These are phyloP conservation scores for Neospermospora avenae DNA, from an alignment of 2,329 filamentous ascomycete genomes.

Conservation along the genomic window DNA sequence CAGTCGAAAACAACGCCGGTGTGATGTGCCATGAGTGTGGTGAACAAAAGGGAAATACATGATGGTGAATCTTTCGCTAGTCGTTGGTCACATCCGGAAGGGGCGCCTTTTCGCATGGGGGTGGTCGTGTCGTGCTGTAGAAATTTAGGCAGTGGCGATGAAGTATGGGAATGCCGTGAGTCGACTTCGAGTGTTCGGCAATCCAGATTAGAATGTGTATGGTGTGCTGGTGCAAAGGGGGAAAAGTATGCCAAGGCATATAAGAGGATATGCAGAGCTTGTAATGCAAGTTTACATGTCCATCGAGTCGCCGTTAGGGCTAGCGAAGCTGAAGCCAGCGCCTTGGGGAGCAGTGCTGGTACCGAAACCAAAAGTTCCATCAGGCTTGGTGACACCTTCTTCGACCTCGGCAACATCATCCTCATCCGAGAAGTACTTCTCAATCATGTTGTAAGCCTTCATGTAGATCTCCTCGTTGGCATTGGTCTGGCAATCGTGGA, in stretches of 20 bases:
- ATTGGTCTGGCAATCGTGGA: conserved; percentile 99
- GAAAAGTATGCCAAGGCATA: conserved; percentile 17
- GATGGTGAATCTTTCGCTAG: conserved; percentile 39
- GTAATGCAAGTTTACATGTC: conserved; percentile 56
- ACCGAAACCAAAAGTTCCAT: conserved; percentile 72
- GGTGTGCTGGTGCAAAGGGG: conserved; percentile 16
- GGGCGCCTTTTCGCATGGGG: conserved; percentile 22
- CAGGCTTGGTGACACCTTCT: conserved; percentile 47
- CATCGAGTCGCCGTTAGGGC: conserved; percentile 69
- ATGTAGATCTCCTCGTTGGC: conserved; percentile 99
- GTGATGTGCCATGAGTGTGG: conserved; percentile 33
- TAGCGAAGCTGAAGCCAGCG: conserved; percentile 93
- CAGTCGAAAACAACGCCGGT: conserved; percentile 27
- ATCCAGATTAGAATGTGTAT: conserved; percentile 32
- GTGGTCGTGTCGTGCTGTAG: conserved; percentile 17
- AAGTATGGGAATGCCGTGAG: conserved; percentile 9
- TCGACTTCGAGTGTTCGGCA: conserved; percentile 22
- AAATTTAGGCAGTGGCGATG: conserved; percentile 6
- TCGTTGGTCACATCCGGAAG: conserved; percentile 35
- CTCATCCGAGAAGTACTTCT: conserved; percentile 99
- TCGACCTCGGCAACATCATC: conserved; percentile 65
- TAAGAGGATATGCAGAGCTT: conserved; percentile 18
- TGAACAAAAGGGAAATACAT: conserved; percentile 35
- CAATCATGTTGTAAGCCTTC: conserved; percentile 99
- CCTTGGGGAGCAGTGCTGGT: conserved; percentile 65